Base-by-base conservation (phyloP, 345 rosid species). In the Moricandia moricandioides region DNA sequence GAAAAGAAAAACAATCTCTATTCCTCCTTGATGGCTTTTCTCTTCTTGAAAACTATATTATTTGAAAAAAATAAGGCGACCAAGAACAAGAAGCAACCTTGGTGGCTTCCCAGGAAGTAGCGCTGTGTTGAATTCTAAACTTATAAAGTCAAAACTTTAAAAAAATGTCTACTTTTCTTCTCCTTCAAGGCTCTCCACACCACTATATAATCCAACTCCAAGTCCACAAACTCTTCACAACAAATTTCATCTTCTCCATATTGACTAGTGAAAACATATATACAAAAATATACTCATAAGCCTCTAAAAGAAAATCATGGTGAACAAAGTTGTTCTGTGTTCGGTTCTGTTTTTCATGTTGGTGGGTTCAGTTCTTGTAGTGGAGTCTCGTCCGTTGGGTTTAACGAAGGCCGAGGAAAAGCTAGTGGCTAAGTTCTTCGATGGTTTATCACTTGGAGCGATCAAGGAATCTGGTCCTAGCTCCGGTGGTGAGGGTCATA, bases 381-480 rank as follows among this genome's bases (percentile, higher is more conserved):
- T 62, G 2, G 80, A 72, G 61, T 82, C 85, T 33, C 89, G 93
- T 37, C 89, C 93, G 2, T 57, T 78, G 21, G 66, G 81, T 37
- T 60, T 67, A 59, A 59, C 69, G 1, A 67, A 72, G 24, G 55
- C 60, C n/a, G 78, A 69, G 7, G 71, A 72, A 65, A 70, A 77
- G 61, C 69, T 73, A 4, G 69, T 67, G 35, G 78, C 74, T 56
- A 70, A 78, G 60, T 75, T 85, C 69, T 75, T 86, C 3, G 86
- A 84, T 61, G 87, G 85, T 47, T 72, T 82, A 18, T 80, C 71
- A 6, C 81, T 86, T 16, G 86, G 87, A 61, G 79, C 84, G 34
- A 81, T 86, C 55, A 88, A 88, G 21, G 27, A 63, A 0, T 81
- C 86, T 5, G 91, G 87, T 78, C 87, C 85, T 5, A 86, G 79